Evolutionary conservation across 805 yeast species (phyloP), one percentile per base, ranked within the genome.

Genomic region (Schwanniomyces sp.): DNA sequence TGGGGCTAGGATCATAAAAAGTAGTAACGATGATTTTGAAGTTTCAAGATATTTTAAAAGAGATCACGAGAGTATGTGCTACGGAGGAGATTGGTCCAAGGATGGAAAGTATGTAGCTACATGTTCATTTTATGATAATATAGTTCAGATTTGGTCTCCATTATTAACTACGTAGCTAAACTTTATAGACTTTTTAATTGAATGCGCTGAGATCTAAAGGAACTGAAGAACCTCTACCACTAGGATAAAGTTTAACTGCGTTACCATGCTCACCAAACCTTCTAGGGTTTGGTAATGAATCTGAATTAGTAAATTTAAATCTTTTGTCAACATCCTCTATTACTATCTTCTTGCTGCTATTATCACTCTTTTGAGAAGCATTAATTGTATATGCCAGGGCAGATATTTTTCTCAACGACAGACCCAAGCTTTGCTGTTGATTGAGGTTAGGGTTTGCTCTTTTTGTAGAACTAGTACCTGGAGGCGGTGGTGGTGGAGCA

Each of bases 221-320:
- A 32, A 91, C 94, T 29, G 96, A 88, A 26, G 91, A 81, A 3
- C 98, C 98, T 56, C 96, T 79, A 11, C 98, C 98, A 67, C 96
- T 88, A 14, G 98, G 97, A 69, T 94, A 94, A 53, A 91, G 71
- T 63, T 92, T 91, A 49, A 79, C 79, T 14, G 53, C 59, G 27
- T 46, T 52, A 1, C 61, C 63, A 41, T 77, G 78, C 3, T 84
- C 87, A 44, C 79, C 82, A 59, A 87, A 90, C 43, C 79, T 77
- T 54, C 98, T 76, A n/a, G 99, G 98, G 55, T 82, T 82, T 0
- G 99, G 98, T 40, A 94, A 72, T 21, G 89, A 86, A 38, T 70
- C 66, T 14, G 79, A 76, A 62, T 88, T 88, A 3, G 72, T 61
- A 74, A 89, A 91, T 53, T 76, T 79, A 72, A 85, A 91, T 56